These are phyloP conservation scores for Plasmodium gonderi DNA, from an alignment of 169 alveolate species.

Conservation along the genomic window DNA sequence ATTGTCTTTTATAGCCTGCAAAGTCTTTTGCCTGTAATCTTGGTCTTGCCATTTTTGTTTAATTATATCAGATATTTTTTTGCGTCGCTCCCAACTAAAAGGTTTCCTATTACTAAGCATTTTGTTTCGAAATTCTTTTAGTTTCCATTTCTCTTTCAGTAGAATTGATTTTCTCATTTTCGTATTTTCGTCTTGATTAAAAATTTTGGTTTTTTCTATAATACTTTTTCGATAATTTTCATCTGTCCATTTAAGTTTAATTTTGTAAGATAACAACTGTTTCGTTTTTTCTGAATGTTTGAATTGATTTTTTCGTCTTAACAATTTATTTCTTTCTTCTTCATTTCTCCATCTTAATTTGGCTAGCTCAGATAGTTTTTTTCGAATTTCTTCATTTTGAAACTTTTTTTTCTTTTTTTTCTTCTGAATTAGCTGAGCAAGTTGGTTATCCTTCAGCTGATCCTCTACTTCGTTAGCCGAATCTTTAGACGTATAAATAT, in stretches of 20 bases:
- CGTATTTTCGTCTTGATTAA: slow-evolving; percentile 74
- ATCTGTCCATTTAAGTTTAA: slow-evolving; percentile 71
- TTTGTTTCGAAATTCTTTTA: slow-evolving; percentile 65
- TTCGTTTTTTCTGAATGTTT: slow-evolving; percentile 72
- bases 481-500: neutral
- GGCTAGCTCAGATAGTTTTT: slow-evolving; percentile 67
- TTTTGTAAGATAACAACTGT: slow-evolving; percentile 63
- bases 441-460: neutral
- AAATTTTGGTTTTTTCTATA: slow-evolving; percentile 37
- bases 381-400: slow-evolving; percentile 23
- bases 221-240: slow-evolving; percentile 62
- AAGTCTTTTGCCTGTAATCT: slow-evolving; percentile 53
- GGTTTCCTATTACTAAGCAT: slow-evolving; percentile 70
- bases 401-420: slow-evolving; percentile 16
- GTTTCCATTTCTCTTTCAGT: slow-evolving; percentile 65
- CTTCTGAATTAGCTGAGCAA: neutral
- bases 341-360: slow-evolving; percentile 58
- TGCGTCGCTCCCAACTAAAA: slow-evolving; percentile 47
- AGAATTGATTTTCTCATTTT: slow-evolving; percentile 60
- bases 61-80: slow-evolving; percentile 53
- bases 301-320: slow-evolving; percentile 51
- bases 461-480: neutral
- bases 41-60: slow-evolving; percentile 70
- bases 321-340: slow-evolving; percentile 67
- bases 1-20: slow-evolving; percentile 53